Base-by-base conservation (phyloP, 2,329 filamentous ascomycete species). In the Colletotrichum caudatum region DNA sequence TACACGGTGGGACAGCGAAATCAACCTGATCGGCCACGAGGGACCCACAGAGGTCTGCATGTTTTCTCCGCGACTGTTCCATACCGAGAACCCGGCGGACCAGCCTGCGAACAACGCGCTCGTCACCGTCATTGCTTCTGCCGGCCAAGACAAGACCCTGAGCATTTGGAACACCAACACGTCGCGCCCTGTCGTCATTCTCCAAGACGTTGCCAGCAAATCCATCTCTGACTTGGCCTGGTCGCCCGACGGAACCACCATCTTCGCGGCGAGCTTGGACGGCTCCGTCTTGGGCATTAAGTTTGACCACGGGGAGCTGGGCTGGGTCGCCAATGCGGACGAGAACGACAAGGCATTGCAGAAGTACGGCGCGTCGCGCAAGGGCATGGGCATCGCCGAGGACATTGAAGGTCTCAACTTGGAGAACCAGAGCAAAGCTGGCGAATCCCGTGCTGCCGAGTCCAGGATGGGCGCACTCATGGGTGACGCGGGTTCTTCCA, bases 101-200 rank as follows among this genome's bases (percentile, higher is more conserved):
- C 84, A 84, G 11, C 79, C 87, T 65, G 80, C 84, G 62, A 85
- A 85, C 1, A 82, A 84, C 62, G 83, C 78, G 77, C 87, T 90
- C 20, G 94, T 98, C 4, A 98, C 95, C 0, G 95, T 99, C 0
- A 97, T 99, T 76, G 96, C 97, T 11, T 98, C 95, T 73, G 96
- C 95, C 7, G 97, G 96, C 3, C 96, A 97, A 78, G 96, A 99
- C 80, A 98, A 98, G 82, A 96, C 95, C 2, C 83, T 99, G 53
- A 98, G 94, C 77, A 92, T 99, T 48, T 99, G 96, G 96, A 98
- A 98, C 76, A 99, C 97, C 1, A 97, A 94, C 78, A 97, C 94
- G 33, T 95, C 96, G 0, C 87, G 96, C 29, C 96, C 96, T 0
- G 91, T 98, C 26, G 91, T 98, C 26, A 94, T 98, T 64, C 87